Base-by-base conservation (phyloP, 2,329 filamentous ascomycete species). In the Escovopsis sp. region DNA sequence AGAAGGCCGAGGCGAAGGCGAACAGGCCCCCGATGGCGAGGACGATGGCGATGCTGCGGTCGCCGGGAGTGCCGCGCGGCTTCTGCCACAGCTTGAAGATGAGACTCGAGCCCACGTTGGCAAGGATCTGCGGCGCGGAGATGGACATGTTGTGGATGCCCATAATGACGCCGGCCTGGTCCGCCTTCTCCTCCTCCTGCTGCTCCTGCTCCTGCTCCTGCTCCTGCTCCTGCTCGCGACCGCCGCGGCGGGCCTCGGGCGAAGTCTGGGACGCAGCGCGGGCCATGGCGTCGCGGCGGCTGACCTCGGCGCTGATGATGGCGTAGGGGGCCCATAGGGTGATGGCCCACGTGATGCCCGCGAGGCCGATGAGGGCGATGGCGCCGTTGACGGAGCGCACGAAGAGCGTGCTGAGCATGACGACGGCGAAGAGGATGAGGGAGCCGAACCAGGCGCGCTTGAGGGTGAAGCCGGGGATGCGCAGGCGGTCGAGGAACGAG, bases 81-180 rank as follows among this genome's bases (percentile, higher is more conserved):
- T 94, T 94, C 64, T 96, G 88, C 53, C 89, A 73, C 34, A 81
- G 65, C 55, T 77, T 80, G 66, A 96, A 96, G 47, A 96, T 83
- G 45, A 82, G 67, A 54, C 82, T 87, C 45, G 84, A 89, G 20
- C 83, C 77, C 25, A 95, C 64, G 6, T 87, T 95, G 10, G 89
- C 87, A 42, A 95, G 72, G 46, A 95, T 88, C 57, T 96, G 89
- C 2, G 89, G 89, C 5, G 86, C 79, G 1, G 88, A 86, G 50
- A 96, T 84, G 13, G 88, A 81, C 64, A 96, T 89, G 59, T 96
- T 96, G 67, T 96, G 89, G 42, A 96, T 87, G 8, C 89, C 89
- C 2, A 96, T 72, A 36, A 96, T 86, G 34, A 95, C 83, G 35
- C 89, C 87, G 5, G 87, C 85, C 56, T 91, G 82, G 53, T 88